Conservation (phyloP, 2,329 filamentous ascomycete species). For the Colletotrichum liriopes region DNA sequence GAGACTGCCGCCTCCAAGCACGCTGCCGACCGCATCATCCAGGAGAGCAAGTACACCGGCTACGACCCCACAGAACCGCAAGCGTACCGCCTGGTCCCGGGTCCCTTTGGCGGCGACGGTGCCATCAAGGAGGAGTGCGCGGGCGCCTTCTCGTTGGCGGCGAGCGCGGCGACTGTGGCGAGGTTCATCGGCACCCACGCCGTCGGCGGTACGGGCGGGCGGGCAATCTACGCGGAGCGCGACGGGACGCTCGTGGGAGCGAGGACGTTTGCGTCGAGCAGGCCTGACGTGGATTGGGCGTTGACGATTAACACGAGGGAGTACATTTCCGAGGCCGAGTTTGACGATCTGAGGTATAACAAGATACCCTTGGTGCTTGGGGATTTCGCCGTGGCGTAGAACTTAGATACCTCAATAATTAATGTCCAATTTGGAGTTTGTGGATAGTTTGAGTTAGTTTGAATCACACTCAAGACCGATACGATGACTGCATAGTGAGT, state of each 20-base stretch:
- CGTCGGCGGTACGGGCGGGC: conserved; percentile 25
- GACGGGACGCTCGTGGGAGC: conserved; percentile 20
- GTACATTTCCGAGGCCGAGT: conserved; percentile 30
- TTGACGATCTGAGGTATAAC: conserved; percentile 27
- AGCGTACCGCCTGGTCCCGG: background rate
- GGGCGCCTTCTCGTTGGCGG: conserved; percentile 34
- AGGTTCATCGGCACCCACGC: conserved; percentile 41
- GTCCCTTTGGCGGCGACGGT: conserved; percentile 39
- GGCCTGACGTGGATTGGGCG: too few species aligned
- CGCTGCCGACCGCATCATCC: conserved; percentile 34
- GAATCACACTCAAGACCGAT: too few species aligned
- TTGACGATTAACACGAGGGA: too few species aligned
- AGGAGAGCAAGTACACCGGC: conserved; percentile 37
- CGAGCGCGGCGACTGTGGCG: conserved; percentile 31
- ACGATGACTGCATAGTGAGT: too few species aligned
- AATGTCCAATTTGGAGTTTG: background rate
- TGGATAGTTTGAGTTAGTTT: too few species aligned
- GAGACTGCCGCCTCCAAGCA: conserved; percentile 37
- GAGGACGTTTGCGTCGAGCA: conserved; percentile 15
- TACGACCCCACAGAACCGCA: conserved; percentile 33
- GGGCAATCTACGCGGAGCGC: background rate
- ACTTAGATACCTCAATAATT: background rate
- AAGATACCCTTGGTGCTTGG: conserved; percentile 24
- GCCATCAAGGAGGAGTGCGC: conserved; percentile 42
- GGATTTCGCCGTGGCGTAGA: background rate